A percentile compares a stretch with the other conserved stretches of the same genome.
phyloP scores from a whole-genome alignment of 1,284 basidiomycete genomes.

The Puccinia triticina region DNA sequence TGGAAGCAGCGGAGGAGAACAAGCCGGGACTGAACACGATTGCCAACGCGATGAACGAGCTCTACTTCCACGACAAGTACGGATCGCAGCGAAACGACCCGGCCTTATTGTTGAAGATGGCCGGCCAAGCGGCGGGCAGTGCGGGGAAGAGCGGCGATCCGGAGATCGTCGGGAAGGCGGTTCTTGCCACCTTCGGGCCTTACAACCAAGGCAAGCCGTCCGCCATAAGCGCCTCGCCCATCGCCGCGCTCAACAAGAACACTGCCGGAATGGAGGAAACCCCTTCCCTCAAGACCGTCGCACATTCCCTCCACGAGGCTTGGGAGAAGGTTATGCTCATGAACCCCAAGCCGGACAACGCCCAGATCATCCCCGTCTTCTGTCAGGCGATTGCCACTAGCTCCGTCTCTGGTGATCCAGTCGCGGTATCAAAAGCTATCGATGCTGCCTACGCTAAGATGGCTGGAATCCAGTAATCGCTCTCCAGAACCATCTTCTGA shows the following conservation, averaged over 20 bases:
- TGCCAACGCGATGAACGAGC: constrained; percentile 14
- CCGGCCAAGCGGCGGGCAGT: constrained; percentile 26
- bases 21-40: constrained; percentile 28
- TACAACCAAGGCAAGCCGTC: constrained; percentile 14
- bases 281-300: constrained; percentile 3
- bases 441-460: constrained; percentile 1
- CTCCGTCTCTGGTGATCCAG: constrained; percentile 1
- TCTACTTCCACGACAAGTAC: constrained; percentile 35
- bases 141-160: constrained; percentile 19
- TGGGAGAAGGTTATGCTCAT: constrained; percentile 6
- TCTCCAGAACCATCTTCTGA: background rate
- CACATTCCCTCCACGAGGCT: constrained; percentile 14
- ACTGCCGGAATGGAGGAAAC: background rate
- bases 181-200: constrained; percentile 12
- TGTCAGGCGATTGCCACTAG: constrained; percentile 3
- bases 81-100: background rate
- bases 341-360: background rate
- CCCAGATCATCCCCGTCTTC: background rate
- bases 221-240: background rate
- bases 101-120: background rate
- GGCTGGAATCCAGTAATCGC: background rate
- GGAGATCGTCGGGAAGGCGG: constrained; percentile 18
- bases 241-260: background rate
- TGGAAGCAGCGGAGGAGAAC: constrained; percentile 32
- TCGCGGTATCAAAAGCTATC: background rate